Evolutionary conservation across 2,329 filamentous ascomycete genomes (phyloP), one percentile per base, ranked within the genome.

Genomic region (Xylariaceae sp.): DNA sequence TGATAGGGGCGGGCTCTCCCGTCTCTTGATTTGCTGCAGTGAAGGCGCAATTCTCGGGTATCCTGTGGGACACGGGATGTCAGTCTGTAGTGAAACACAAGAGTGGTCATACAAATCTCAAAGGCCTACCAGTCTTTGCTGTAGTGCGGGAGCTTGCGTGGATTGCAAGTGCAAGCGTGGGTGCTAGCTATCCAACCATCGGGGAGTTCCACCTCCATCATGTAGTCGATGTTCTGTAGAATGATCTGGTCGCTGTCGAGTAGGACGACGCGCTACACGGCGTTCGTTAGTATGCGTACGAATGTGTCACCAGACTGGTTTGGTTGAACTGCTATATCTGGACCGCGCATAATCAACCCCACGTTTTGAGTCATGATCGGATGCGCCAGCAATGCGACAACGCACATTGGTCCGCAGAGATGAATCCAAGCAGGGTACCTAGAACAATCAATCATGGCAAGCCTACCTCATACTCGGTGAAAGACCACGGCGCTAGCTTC

Each of bases 181-280:
- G 69, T 71, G 61, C 69, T 71, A n/a, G 68, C 69, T 59, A 72
- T 68, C 69, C 69, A 70, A 34, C 69, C 69, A 5, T 68, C 65
- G 9, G 69, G 69, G 30, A 72, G 63, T 1, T 69, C 67, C 7
- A 68, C 61, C 34, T 64, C 63, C 69, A 72, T 72, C 69, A 72
- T 70, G 39, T 72, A 68, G 59, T 72, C 69, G 62, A 72, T 70
- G 53, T 71, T 72, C 47, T 67, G 64, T 15, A 70, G 67, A 53
- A 72, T 70, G 52, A 72, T 59, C 52, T 71, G 69, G 61, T 72
- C 69, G 64, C 69, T 71, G 50, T 72, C 69, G n/a, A 72, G 69
- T 23, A 72, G 68, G 48, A 70, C 69, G 41, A 72, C 69, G 5
- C 69, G 68, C 69, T 71, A 61, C 53, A 63, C 55, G 34, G 9